Percentiles rank a stretch among this genome's conserved stretches.
Evolutionary conservation across 2,329 filamentous ascomycete species (phyloP).

Genomic region (Fusarium fujikuroi): DNA sequence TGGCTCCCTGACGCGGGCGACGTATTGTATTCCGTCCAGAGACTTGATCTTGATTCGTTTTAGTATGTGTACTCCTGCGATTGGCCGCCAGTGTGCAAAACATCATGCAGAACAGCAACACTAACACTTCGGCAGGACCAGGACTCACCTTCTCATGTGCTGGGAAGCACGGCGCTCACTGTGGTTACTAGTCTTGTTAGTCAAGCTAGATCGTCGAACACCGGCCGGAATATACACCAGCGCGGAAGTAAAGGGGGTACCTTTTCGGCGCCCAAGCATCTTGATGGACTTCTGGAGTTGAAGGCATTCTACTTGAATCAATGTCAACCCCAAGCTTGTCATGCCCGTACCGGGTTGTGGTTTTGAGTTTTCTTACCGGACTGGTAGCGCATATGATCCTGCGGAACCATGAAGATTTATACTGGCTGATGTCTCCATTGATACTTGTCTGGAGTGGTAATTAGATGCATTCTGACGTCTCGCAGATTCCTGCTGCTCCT

Average conservation of each 20-base stretch:
- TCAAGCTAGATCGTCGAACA: neutral
- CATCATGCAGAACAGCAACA: neutral
- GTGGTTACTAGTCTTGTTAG: constrained; percentile 22
- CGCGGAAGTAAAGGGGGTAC: constrained; percentile 10
- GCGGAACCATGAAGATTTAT: constrained; percentile 15
- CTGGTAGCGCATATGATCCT: constrained; percentile 38
- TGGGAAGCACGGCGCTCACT: constrained; percentile 33
- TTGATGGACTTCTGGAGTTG: constrained; percentile 35
- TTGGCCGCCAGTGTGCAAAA: neutral
- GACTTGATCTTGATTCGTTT: constrained; percentile 33
- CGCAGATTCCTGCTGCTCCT: constrained; percentile 40
- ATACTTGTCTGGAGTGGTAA: constrained; percentile 46
- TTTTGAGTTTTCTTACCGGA: constrained; percentile 37
- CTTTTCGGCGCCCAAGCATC: constrained; percentile 37
- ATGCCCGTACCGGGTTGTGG: neutral
- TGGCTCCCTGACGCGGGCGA: constrained; percentile 37
- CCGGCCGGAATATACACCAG: neutral
- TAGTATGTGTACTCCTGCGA: constrained; percentile 1
- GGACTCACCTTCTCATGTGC: constrained; percentile 37
- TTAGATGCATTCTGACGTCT: constrained; percentile 21
- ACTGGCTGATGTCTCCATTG: constrained; percentile 46
- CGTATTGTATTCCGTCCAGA: constrained; percentile 37
- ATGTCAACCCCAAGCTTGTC: constrained; percentile 15
- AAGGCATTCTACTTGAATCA: constrained; percentile 34
- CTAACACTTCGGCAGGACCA: neutral